A percentile compares a stretch with the other conserved stretches of the same genome.
phyloP scores from a whole-genome alignment of 495 filamentous ascomycete species.

The Aspergillus sclerotiicarbonarius region DNA sequence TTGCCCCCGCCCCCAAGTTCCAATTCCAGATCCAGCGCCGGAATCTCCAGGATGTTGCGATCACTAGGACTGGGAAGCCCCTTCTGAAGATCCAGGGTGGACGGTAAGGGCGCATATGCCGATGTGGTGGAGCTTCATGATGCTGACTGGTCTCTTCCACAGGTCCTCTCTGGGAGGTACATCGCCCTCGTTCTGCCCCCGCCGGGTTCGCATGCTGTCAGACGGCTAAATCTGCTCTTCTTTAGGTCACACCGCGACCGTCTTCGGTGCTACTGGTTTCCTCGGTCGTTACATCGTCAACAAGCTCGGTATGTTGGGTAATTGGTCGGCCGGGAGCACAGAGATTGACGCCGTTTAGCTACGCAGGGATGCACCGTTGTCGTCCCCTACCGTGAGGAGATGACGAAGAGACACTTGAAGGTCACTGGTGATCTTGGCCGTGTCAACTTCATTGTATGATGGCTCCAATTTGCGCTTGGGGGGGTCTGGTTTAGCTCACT shows the following conservation, averaged over 20 bases:
- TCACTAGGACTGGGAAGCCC: slow-evolving; percentile 84
- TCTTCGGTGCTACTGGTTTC: slow-evolving; percentile 97
- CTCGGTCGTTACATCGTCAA: slow-evolving; percentile 98
- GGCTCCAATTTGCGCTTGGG: background rate
- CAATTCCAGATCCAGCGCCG: slow-evolving; percentile 50
- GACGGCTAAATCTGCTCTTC: slow-evolving; percentile 25
- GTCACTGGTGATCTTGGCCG: slow-evolving; percentile 88
- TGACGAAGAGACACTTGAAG: slow-evolving; percentile 95
- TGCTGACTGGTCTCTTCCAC: slow-evolving; percentile 27
- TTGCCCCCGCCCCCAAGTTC: slow-evolving; percentile 40
- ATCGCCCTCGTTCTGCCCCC: slow-evolving; percentile 26
- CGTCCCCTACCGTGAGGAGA: slow-evolving; percentile 93
- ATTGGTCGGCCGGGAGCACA: slow-evolving; percentile 10
- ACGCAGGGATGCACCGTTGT: slow-evolving; percentile 90
- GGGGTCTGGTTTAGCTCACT: background rate
- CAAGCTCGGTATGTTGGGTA: slow-evolving; percentile 69
- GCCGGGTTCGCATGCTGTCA: slow-evolving; percentile 15
- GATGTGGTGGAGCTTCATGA: background rate
- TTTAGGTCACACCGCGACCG: slow-evolving; percentile 89
- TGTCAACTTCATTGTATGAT: slow-evolving; percentile 74
- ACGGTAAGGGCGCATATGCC: slow-evolving; percentile 56
- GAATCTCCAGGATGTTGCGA: slow-evolving; percentile 72
- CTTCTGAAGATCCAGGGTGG: slow-evolving; percentile 79
- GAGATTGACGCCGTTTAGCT: slow-evolving; percentile 55
- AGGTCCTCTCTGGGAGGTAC: slow-evolving; percentile 86